Base-by-base conservation (phyloP, 2,329 filamentous ascomycete species). In the Trichoderma semiorbis region DNA sequence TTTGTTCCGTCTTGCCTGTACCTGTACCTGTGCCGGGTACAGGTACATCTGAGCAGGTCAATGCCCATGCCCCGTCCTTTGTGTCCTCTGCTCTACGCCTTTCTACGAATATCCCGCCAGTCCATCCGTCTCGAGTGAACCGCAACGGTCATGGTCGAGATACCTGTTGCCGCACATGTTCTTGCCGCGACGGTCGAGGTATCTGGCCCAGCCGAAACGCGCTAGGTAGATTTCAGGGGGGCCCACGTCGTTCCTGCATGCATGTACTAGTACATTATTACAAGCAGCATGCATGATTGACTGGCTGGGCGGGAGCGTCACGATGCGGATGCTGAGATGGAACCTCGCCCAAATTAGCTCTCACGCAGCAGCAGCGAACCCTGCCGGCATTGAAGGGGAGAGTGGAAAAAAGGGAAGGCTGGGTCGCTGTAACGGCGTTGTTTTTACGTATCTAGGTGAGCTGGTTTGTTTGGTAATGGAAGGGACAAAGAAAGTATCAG, bases 201-300 rank as follows among this genome's bases (percentile, higher is more conserved):
- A 55, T 26, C 47, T 39, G 34, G 30, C 58, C 16, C 58, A 34
- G 69, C 39, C 60, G 63, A 62, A 70, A 70, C 68, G 71, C 71
- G 72, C 71, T 74, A 75, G 66, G 47, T 68, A 60, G 57, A 60
- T 60, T 60, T 74, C 75, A 75, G 74, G 75, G 75, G 75, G 74
- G 72, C 69, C 72, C 72, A 55, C 74, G 74, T 75, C 76, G 78
- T 78, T 79, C 78, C 78, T 79, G 78, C 78, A 78, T 77, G 78
- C 78, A 75, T 73, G 72, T 57, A 70, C 65, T 18, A 39, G 65
- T 68, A 68, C 50, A 26, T n/a, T n/a, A 60, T 61, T 62, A 61
- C 67, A 69, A 50, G 53, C 66, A 69, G 66, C 66, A 62, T 61
- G 57, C 57, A 69, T 62, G 67, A 62, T 16, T 50, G 53, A 61